Conservation (phyloP, 1,139 yeast species). For the Taphrina communis region DNA sequence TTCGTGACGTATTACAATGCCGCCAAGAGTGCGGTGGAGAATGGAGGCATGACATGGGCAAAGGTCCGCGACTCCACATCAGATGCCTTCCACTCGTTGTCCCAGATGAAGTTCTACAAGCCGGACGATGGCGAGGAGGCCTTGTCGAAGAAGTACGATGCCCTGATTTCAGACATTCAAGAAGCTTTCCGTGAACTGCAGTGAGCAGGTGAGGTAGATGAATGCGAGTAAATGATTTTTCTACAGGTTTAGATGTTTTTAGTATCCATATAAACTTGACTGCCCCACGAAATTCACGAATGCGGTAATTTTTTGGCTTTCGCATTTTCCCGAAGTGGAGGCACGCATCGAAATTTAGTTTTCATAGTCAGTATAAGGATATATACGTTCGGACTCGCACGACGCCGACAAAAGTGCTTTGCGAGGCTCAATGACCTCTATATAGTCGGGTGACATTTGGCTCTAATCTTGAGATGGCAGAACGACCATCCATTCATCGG, state of each 20-base stretch:
- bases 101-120: constrained; percentile 93
- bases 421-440: not conserved
- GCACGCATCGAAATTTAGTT: not conserved
- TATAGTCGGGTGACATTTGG: not conserved
- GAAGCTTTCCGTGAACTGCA: constrained; percentile 34
- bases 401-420: not conserved
- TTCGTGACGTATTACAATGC: constrained; percentile 90
- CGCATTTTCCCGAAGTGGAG: constrained; percentile 4
- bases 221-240: not conserved
- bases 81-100: constrained; percentile 90
- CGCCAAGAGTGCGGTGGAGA: constrained; percentile 94
- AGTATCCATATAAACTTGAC: no score
- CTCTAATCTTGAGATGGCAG: not conserved
- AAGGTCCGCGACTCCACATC: constrained; percentile 85
- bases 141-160: constrained; percentile 72
- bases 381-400: not conserved
- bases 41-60: constrained; percentile 87
- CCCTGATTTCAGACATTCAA: constrained; percentile 25
- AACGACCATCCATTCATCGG: not conserved
- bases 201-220: not conserved
- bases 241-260: not conserved
- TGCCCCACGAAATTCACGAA: no score
- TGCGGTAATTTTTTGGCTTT: not conserved
- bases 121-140: constrained; percentile 89
- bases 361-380: no score